Conservation (phyloP, 345 rosid species). For the Laguncularia racemosa region DNA sequence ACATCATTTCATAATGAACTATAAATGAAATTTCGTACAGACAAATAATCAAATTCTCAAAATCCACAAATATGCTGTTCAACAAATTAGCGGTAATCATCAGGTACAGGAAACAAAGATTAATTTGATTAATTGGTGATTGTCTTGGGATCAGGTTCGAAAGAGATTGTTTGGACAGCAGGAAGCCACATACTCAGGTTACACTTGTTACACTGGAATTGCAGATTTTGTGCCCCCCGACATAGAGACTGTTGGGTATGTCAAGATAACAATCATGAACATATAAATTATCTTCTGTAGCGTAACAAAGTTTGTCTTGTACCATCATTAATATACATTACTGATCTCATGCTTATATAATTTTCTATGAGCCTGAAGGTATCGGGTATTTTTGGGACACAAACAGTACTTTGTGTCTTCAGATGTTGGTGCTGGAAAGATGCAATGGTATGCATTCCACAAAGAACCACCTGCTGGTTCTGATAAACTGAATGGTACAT, state of each 20-base stretch:
- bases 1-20: too few species aligned
- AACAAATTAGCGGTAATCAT: too few species aligned
- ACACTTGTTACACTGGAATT: conserved; percentile 92
- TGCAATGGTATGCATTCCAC: conserved; percentile 98
- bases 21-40: too few species aligned
- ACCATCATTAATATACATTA: neutral
- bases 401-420: conserved; percentile 95
- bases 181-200: conserved; percentile 74
- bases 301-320: neutral
- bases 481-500: conserved; percentile 57
- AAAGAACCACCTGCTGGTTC: conserved; percentile 74
- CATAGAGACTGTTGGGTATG: conserved; percentile 90
- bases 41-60: too few species aligned
- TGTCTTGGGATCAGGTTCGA: conserved; percentile 54
- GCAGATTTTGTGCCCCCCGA: conserved; percentile 90
- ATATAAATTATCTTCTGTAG: too few species aligned
- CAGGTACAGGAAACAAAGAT: neutral
- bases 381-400: conserved; percentile 91
- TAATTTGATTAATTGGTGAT: neutral
- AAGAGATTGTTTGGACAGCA: conserved; percentile 62
- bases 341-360: neutral
- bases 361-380: conserved; percentile 27
- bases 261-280: neutral
- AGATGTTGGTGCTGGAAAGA: conserved; percentile 96
- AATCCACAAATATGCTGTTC: too few species aligned